phyloP scores from a whole-genome alignment of 2,329 filamentous ascomycete genomes.

The Epichloe festucae region DNA sequence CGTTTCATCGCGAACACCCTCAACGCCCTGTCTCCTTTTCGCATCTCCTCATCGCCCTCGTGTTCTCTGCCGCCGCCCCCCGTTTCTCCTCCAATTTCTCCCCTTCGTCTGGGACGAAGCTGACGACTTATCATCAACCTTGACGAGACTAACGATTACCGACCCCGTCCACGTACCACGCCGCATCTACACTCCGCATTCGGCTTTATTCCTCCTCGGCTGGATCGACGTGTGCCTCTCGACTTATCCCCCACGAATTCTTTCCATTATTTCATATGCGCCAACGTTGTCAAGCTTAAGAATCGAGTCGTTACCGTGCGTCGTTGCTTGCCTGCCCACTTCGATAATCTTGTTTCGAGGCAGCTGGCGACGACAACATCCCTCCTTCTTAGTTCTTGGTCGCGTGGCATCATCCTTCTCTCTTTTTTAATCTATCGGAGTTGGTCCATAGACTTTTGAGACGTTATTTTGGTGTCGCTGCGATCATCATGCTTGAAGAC shows the following conservation, averaged over 20 bases:
- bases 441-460: not conserved
- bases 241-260: not conserved
- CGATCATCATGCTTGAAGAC: conserved; percentile 23
- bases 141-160: conserved; percentile 1
- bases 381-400: not conserved
- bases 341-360: not conserved
- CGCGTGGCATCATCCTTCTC: not conserved
- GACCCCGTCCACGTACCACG: not conserved
- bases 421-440: not conserved
- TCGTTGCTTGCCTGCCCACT: not conserved
- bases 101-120: conserved; percentile 4
- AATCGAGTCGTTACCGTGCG: not conserved
- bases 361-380: conserved; percentile 1
- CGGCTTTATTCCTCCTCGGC: not conserved
- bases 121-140: not conserved
- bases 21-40: not conserved
- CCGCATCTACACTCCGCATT: not conserved
- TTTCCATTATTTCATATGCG: not conserved
- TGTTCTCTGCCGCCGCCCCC: not conserved
- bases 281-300: not conserved
- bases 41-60: not conserved
- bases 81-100: not conserved
- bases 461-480: not conserved
- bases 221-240: not conserved
- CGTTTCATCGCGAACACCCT: conserved; percentile 1